phyloP scores from a whole-genome alignment of 2,329 filamentous ascomycete genomes.

The Helotiales sp. region DNA sequence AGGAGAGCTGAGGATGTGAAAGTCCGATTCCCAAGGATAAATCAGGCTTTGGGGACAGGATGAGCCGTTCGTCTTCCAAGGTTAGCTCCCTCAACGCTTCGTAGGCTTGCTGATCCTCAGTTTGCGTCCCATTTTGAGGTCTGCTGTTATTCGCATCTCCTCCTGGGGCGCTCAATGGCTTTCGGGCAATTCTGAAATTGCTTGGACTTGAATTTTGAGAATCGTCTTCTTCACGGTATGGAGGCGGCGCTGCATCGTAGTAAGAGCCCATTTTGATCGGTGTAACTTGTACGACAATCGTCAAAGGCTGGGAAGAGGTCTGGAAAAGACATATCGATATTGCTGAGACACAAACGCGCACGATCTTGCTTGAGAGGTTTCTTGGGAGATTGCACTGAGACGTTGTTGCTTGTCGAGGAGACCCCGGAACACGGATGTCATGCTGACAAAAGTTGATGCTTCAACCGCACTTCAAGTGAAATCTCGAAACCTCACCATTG shows the following conservation, averaged over 20 bases:
- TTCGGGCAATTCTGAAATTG: neutral
- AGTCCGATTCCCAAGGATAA: neutral
- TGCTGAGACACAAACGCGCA: neutral
- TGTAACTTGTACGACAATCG: neutral
- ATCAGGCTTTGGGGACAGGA: neutral
- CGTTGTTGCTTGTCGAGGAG: no score
- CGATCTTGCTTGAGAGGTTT: neutral
- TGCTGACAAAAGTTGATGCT: no score
- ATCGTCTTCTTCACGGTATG: conserved; percentile 3
- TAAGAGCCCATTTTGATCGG: conserved; percentile 1
- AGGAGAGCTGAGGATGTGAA: neutral
- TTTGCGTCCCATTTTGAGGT: neutral
- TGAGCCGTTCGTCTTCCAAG: neutral
- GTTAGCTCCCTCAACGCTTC: neutral
- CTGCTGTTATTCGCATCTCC: neutral
- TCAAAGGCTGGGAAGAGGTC: neutral
- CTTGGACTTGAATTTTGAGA: neutral
- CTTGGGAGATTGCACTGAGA: neutral
- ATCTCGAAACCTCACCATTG: no score
- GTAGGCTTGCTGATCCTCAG: neutral
- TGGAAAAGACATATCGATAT: neutral
- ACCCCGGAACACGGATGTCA: no score
- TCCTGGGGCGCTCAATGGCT: neutral
- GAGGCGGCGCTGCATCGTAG: neutral
- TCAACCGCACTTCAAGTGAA: no score